phyloP scores from a whole-genome alignment of 1,284 basidiomycete species.

The Entoloma clypeatum region DNA sequence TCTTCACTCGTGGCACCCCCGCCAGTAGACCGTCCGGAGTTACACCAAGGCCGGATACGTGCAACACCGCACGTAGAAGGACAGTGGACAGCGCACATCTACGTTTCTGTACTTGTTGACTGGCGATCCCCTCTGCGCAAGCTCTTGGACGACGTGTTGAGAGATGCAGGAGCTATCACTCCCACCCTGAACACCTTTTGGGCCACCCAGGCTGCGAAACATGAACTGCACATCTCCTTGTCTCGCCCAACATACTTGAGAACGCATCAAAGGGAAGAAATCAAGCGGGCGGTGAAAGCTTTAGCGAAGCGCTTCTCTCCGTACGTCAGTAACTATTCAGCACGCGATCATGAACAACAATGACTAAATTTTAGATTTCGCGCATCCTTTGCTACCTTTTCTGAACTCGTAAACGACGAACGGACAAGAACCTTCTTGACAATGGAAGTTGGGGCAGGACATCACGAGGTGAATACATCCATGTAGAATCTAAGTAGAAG shows the following conservation, averaged over 20 bases:
- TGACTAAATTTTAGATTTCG: conserved; percentile 51
- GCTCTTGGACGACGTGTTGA: conserved; percentile 48
- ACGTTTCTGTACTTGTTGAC: conserved; percentile 53
- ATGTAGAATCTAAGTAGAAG: conserved; percentile 1
- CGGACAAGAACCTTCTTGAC: conserved; percentile 70
- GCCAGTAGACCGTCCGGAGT: conserved; percentile 61
- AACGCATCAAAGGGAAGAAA: conserved; percentile 68
- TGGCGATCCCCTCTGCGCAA: conserved; percentile 38
- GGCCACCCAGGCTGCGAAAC: conserved; percentile 17
- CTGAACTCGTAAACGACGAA: conserved; percentile 75
- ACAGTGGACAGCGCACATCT: conserved; percentile 75
- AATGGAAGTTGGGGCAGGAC: conserved; percentile 74
- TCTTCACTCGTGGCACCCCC: conserved; percentile 40
- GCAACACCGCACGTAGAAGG: conserved; percentile 73
- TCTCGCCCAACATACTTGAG: conserved; percentile 73
- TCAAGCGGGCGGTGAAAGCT: conserved; percentile 54
- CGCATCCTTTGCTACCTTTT: conserved; percentile 67
- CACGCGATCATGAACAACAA: neutral
- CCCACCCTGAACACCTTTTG: conserved; percentile 48
- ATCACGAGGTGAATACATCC: conserved; percentile 51
- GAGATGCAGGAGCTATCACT: conserved; percentile 38
- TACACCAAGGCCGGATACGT: conserved; percentile 79
- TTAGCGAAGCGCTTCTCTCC: conserved; percentile 41
- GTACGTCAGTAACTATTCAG: conserved; percentile 39
- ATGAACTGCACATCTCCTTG: conserved; percentile 68